phyloP scores from a whole-genome alignment of 768 basidiomycete genomes.

The Daedaleopsis nitida region DNA sequence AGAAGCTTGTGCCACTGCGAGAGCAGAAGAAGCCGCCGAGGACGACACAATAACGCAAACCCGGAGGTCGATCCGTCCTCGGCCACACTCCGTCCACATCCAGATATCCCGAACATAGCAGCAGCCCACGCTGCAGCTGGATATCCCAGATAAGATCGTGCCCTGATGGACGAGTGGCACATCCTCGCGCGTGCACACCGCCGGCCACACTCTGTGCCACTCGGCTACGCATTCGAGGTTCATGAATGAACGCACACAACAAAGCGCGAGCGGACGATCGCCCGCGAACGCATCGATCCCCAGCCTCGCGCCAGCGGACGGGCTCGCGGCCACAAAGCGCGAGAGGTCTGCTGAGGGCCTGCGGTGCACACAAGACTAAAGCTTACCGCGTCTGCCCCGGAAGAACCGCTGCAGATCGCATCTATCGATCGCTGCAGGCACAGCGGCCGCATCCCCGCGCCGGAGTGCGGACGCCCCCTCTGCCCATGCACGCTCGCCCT shows the following conservation, averaged over 20 bases:
- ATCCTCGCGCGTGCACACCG: background rate
- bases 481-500: background rate
- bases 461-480: background rate
- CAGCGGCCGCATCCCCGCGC: background rate
- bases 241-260: background rate
- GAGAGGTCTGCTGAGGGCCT: conserved; percentile 19
- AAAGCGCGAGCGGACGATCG: background rate
- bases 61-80: conserved; percentile 1
- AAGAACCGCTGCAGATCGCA: conserved; percentile 15
- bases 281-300: conserved; percentile 9
- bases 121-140: background rate
- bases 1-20: background rate
- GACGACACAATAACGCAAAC: background rate
- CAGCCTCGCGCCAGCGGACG: conserved; percentile 1
- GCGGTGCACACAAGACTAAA: conserved; percentile 11
- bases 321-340: conserved; percentile 4
- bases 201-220: background rate
- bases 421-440: conserved; percentile 13
- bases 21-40: background rate
- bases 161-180: background rate
- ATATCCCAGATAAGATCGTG: background rate
- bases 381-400: conserved; percentile 19
- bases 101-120: background rate
- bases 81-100: background rate
- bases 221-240: background rate